Base-by-base conservation (phyloP, 345 rosid species). In the Turnera subulata region DNA sequence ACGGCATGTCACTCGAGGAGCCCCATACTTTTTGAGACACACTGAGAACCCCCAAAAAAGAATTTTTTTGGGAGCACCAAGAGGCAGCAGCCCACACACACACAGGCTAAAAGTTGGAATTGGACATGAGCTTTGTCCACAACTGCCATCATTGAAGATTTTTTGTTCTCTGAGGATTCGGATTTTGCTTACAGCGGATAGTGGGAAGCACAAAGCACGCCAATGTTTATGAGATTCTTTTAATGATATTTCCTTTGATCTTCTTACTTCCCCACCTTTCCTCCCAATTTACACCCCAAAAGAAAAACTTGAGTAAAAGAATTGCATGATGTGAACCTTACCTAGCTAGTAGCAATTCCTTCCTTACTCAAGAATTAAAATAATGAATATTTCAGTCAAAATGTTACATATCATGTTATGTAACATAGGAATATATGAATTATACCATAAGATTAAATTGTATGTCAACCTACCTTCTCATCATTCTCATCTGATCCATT, bases 1-100 rank as follows among this genome's bases (percentile, higher is more conserved):
- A 75, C 82, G 78, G 80, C 75, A 72, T n/a, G 10, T 57, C 62
- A 63, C 75, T 78, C 65, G 40, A 65, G 24, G 50, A 5, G 51
- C 33, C 71, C 76, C 50, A 12, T 70, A 49, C 76, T 78, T 72
- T 71, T 42, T 2, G 24, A 40, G 79, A 78, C 82, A 68, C 35
- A 10, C 29, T 52, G 55, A 22, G 54, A 42, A 42, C 14, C 12
- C 39, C 25, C 13, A 10, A 12, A 15, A 46, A 56, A 23, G 35
- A 10, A 23, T 17, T 35, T n/a, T 20, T 21, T 55, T 59, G 51
- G 61, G 70, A 64, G 73, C 73, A 63, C 73, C 59, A 37, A 59
- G 5, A 42, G 13, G 40, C 17, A 50, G 29, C 64, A 29, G 32
- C 55, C 50, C 42, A 17, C n/a, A n/a, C n/a, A n/a, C n/a, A n/a